A percentile compares a stretch with the other conserved stretches of the same genome.
Evolutionary conservation across 2,329 filamentous ascomycete genomes (phyloP).

Genomic region (Pseudogymnoascus sp.): DNA sequence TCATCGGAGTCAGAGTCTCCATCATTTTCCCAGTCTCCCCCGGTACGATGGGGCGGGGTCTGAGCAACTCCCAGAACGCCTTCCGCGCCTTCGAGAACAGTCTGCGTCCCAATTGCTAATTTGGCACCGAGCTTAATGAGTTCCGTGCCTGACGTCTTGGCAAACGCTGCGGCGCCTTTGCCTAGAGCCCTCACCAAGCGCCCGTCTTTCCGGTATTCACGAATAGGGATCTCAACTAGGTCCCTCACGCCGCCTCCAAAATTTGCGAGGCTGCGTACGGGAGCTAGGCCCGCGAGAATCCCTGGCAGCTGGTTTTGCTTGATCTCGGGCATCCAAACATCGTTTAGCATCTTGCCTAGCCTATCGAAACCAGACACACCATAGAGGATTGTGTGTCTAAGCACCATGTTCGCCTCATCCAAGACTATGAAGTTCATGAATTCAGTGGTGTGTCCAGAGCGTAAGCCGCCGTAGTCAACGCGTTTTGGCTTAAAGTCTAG

Average conservation of each 20-base stretch:
- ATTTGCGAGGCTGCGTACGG: constrained; percentile 83
- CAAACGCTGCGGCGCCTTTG: constrained; percentile 84
- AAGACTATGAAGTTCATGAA: constrained; percentile 98
- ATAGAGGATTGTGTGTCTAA: constrained; percentile 86
- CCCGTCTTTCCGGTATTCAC: constrained; percentile 89
- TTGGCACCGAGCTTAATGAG: constrained; percentile 93
- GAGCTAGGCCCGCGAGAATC: constrained; percentile 79
- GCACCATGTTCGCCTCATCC: constrained; percentile 75
- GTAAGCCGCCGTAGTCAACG: constrained; percentile 88
- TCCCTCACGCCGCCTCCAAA: constrained; percentile 81
- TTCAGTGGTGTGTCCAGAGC: constrained; percentile 89
- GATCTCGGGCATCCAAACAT: constrained; percentile 94
- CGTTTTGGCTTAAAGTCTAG: constrained; percentile 97
- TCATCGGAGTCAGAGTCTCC: constrained; percentile 58
- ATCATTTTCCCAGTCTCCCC: constrained; percentile 44
- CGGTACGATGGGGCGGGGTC: constrained; percentile 25
- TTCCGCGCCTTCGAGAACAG: constrained; percentile 82
- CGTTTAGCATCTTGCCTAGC: constrained; percentile 81
- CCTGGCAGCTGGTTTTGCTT: constrained; percentile 80
- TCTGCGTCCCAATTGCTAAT: constrained; percentile 88
- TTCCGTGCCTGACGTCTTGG: constrained; percentile 86
- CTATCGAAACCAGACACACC: constrained; percentile 86
- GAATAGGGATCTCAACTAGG: constrained; percentile 79
- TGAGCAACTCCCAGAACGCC: constrained; percentile 49
- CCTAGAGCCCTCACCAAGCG: constrained; percentile 83